Evolutionary conservation across 345 rosid species (phyloP).

Genomic region (Trapa incisa): DNA sequence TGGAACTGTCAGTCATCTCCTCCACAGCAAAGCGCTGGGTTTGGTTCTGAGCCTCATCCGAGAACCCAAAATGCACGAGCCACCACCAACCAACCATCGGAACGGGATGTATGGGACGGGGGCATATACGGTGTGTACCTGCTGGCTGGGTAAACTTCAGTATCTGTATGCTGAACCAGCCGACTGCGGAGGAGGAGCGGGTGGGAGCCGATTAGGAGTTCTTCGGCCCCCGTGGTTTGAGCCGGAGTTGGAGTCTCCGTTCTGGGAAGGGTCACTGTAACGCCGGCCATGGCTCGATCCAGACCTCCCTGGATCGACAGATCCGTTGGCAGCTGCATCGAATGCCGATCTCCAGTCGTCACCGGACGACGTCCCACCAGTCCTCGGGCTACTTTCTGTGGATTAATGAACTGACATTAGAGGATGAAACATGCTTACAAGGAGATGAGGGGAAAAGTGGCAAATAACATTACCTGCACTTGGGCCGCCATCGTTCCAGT

Average conservation of each 20-base stretch:
- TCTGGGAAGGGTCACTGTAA: conserved; percentile 15
- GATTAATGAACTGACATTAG: background rate
- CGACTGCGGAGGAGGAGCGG: conserved; percentile 36
- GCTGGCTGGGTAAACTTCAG: background rate
- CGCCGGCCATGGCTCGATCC: conserved; percentile 20
- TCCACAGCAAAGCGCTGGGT: background rate
- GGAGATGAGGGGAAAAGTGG: background rate
- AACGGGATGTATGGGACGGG: background rate
- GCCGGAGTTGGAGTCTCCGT: conserved; percentile 22
- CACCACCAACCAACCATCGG: background rate
- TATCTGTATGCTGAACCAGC: conserved; percentile 12
- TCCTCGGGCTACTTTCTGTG: conserved; percentile 80
- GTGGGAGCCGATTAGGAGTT: conserved; percentile 37
- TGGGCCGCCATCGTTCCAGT: conserved; percentile 41
- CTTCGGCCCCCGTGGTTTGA: conserved; percentile 25
- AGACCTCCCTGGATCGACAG: conserved; percentile 27
- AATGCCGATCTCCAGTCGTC: conserved; percentile 99
- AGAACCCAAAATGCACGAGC: background rate
- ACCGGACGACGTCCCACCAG: conserved; percentile 38
- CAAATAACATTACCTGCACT: conserved; percentile 29
- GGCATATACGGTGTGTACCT: background rate
- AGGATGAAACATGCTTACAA: background rate
- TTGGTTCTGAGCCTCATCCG: background rate
- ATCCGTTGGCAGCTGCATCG: conserved; percentile 73
- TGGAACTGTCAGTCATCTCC: background rate